These are phyloP conservation scores for Linum usitatissimum DNA, from an alignment of 345 rosid genomes.

Conservation along the genomic window DNA sequence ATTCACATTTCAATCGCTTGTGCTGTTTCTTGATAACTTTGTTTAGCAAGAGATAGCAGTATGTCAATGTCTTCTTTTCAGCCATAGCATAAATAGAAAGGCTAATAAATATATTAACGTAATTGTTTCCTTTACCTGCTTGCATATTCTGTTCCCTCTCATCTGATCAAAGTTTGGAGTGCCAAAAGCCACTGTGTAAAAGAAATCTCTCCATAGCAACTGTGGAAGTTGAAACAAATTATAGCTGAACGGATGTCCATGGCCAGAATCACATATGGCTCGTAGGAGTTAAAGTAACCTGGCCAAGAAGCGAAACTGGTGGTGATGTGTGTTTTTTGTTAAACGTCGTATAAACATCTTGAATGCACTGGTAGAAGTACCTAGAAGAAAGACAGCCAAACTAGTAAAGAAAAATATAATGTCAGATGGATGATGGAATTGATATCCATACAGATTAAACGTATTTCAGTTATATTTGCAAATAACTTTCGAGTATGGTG, in stretches of 20 bases:
- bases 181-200: conserved; percentile 75
- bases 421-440: neutral
- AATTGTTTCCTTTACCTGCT: conserved; percentile 47
- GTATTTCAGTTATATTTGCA: neutral
- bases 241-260: conserved; percentile 11
- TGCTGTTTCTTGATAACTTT: no score
- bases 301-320: conserved; percentile 90
- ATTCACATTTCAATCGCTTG: no score
- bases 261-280: conserved; percentile 1
- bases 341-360: conserved; percentile 38
- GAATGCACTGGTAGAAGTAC: conserved; percentile 77
- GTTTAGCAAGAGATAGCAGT: no score
- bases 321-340: conserved; percentile 69
- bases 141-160: conserved; percentile 74
- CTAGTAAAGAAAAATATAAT: conserved; percentile 31
- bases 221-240: conserved; percentile 17
- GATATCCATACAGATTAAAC: neutral
- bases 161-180: conserved; percentile 83
- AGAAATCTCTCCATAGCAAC: conserved; percentile 93
- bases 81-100: neutral
- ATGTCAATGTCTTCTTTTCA: no score
- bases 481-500: conserved; percentile 92
- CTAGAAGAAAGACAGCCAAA: conserved; percentile 98
- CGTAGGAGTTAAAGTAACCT: conserved; percentile 37
- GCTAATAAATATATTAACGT: neutral